Percentiles rank a stretch among this genome's conserved stretches.
These are phyloP conservation scores for Sinapis alba DNA, from an alignment of 441 rosid genomes.

Conservation along the genomic window DNA sequence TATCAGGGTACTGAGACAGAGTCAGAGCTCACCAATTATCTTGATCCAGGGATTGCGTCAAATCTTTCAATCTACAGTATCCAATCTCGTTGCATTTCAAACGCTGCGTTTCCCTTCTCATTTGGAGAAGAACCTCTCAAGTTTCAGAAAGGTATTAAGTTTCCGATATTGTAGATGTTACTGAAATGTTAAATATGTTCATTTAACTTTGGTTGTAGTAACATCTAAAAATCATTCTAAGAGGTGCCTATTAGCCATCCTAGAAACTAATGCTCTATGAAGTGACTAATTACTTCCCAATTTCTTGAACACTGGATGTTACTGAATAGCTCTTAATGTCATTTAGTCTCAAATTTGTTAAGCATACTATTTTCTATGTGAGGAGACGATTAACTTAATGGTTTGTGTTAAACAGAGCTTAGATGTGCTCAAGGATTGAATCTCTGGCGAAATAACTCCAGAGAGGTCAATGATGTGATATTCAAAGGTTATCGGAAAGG, in stretches of 20 bases:
- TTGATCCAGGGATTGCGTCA: conserved; percentile 66
- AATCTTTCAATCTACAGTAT: conserved; percentile 56
- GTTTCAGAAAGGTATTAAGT: conserved; percentile 48
- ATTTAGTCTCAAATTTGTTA: neutral
- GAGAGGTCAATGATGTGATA: conserved; percentile 69
- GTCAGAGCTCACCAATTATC: conserved; percentile 41
- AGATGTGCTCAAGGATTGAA: conserved; percentile 55
- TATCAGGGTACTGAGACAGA: conserved; percentile 65
- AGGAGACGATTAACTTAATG: conserved; percentile 2
- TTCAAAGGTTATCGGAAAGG: conserved; percentile 75
- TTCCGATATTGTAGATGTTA: neutral
- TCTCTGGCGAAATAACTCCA: conserved; percentile 72
- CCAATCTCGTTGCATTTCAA: conserved; percentile 55
- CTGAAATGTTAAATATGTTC: neutral
- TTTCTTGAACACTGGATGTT: neutral
- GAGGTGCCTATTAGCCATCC: neutral
- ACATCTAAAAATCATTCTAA: neutral
- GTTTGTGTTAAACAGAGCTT: conserved; percentile 28
- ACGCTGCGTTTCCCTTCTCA: conserved; percentile 45
- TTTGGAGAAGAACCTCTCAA: conserved; percentile 27
- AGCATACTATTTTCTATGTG: neutral
- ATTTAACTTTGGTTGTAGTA: neutral
- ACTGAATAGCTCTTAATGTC: neutral
- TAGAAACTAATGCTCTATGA: neutral
- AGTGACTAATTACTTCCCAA: neutral